phyloP scores from a whole-genome alignment of 495 filamentous ascomycete genomes.

The Podospora pseudoanserina region DNA sequence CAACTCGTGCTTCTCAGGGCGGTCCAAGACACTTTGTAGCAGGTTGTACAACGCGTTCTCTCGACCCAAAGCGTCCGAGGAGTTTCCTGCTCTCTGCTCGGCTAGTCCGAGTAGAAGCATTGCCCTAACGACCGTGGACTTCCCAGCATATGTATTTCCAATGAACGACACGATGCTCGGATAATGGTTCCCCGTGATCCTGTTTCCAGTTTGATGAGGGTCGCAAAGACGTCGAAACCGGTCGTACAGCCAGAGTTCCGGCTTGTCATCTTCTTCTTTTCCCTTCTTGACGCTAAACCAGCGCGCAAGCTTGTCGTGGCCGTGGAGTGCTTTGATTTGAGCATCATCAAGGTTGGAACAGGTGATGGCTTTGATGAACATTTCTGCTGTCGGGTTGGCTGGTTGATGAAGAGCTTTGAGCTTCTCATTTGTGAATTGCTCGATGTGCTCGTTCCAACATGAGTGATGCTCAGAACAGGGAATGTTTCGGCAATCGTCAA shows the following conservation, averaged over 20 bases:
- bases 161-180: conserved; percentile 13
- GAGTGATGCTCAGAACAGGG: neutral
- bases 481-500: neutral
- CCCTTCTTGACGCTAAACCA: conserved; percentile 3
- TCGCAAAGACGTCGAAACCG: conserved; percentile 9
- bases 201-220: neutral
- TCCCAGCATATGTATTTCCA: conserved; percentile 10
- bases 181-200: neutral
- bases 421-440: neutral
- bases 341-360: neutral
- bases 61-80: neutral
- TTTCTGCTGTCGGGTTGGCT: neutral
- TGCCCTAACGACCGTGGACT: conserved; percentile 8
- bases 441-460: neutral
- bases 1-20: neutral
- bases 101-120: conserved; percentile 9
- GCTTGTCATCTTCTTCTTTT: neutral
- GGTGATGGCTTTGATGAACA: neutral
- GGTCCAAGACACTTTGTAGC: neutral
- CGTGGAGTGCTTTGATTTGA: neutral
- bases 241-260: conserved; percentile 13
- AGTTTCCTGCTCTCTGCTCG: neutral
- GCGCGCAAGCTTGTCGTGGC: neutral
- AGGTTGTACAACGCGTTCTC: neutral
- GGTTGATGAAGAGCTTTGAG: neutral